Evolutionary conservation across 2,329 filamentous ascomycete genomes (phyloP).

Genomic region (Fonsecaea pugnacius): DNA sequence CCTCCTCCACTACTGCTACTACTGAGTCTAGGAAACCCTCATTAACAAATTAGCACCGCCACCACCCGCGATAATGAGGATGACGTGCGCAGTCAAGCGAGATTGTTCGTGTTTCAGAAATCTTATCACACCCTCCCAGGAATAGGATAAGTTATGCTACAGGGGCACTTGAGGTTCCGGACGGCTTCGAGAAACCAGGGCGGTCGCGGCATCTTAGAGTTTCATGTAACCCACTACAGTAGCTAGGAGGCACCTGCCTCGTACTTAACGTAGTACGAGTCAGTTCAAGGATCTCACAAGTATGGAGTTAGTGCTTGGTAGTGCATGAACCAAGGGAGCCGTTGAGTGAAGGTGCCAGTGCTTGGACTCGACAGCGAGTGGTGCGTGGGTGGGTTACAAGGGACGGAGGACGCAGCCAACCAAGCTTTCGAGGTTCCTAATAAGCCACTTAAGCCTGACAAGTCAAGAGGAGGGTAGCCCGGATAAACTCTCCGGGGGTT

Average conservation of each 20-base stretch:
- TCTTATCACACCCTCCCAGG: neutral
- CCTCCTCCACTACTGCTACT: neutral
- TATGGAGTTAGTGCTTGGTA: too few species aligned
- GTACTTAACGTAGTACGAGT: too few species aligned
- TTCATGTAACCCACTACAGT: neutral
- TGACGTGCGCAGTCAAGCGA: conserved; percentile 7
- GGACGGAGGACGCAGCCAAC: neutral
- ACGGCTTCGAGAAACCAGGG: neutral
- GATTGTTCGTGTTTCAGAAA: conserved; percentile 1
- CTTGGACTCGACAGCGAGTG: too few species aligned
- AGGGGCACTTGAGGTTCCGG: neutral
- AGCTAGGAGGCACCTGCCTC: too few species aligned
- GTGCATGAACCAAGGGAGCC: neutral
- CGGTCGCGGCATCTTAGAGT: neutral
- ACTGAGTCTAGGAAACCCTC: neutral
- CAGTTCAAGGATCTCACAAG: too few species aligned
- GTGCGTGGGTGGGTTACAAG: neutral
- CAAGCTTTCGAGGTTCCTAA: neutral
- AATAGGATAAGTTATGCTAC: conserved; percentile 6
- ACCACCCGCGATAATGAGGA: neutral
- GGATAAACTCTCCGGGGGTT: conserved; percentile 5
- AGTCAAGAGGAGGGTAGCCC: neutral
- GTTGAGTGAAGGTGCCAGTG: too few species aligned
- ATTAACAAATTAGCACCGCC: conserved; percentile 2
- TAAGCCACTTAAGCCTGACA: too few species aligned